A percentile compares a stretch with the other conserved stretches of the same genome.
These are phyloP conservation scores for Arthrocladium fulminans DNA, from an alignment of 2,329 filamentous ascomycete genomes.

Conservation along the genomic window DNA sequence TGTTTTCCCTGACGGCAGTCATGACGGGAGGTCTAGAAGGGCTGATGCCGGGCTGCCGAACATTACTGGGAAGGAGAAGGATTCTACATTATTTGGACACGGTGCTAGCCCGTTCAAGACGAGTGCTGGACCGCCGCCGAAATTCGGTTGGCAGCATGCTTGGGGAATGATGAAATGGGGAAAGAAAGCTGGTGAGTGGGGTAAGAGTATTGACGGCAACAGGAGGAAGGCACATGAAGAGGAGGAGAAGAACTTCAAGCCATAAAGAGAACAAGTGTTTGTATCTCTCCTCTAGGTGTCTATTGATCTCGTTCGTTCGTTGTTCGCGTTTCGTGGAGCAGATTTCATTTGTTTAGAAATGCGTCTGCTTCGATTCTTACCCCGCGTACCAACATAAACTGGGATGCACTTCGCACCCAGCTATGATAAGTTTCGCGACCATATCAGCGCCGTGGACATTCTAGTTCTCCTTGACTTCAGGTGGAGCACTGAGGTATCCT, in stretches of 20 bases:
- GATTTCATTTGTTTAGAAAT: too few species aligned
- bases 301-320: not conserved
- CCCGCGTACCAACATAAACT: too few species aligned
- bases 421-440: not conserved
- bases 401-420: too few species aligned
- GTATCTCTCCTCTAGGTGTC: not conserved
- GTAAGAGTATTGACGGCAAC: conserved; percentile 39
- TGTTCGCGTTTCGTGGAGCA: too few species aligned
- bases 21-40: conserved; percentile 20
- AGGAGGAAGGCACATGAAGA: conserved; percentile 5
- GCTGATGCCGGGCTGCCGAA: conserved; percentile 10
- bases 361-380: too few species aligned
- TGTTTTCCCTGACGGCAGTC: conserved; percentile 7
- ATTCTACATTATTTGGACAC: conserved; percentile 34
- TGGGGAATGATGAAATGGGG: conserved; percentile 49
- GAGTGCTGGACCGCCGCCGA: conserved; percentile 38
- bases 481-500: conserved; percentile 45
- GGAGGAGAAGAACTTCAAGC: not conserved
- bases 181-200: conserved; percentile 45
- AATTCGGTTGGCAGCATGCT: conserved; percentile 44
- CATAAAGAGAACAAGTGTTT: not conserved
- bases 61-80: conserved; percentile 15
- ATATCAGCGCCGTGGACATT: not conserved
- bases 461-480: conserved; percentile 16
- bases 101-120: conserved; percentile 40